phyloP scores from a whole-genome alignment of 257 asterid genomes.

The Verbena officinalis region DNA sequence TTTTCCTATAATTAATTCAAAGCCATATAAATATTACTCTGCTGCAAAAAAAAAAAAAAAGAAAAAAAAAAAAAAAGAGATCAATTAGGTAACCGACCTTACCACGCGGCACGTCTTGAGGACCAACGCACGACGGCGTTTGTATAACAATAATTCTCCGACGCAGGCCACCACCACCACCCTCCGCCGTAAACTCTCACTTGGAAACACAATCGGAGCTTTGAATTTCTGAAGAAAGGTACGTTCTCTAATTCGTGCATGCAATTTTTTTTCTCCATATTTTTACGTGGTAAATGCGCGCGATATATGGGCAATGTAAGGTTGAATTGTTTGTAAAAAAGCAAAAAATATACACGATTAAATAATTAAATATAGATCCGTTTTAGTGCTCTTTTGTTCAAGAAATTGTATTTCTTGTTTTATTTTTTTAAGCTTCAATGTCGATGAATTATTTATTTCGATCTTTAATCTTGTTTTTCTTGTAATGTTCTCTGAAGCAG shows the following conservation, averaged over 20 bases:
- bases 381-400: too few species aligned
- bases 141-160: constrained; percentile 1
- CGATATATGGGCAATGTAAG: not conserved
- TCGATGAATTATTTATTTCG: too few species aligned
- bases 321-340: not conserved
- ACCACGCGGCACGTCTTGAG: constrained; percentile 33
- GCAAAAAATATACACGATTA: not conserved
- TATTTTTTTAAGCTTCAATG: not conserved
- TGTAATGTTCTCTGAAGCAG: not conserved
- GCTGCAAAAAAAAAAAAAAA: not conserved
- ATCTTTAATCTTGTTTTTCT: not conserved
- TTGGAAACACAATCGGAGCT: constrained; percentile 5
- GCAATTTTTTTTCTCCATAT: constrained; percentile 6
- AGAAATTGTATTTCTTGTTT: not conserved
- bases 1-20: constrained; percentile 9
- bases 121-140: constrained; percentile 24
- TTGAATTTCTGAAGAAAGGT: constrained; percentile 38
- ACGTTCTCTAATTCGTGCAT: not conserved
- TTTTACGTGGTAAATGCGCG: not conserved
- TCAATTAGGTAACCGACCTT: constrained; percentile 33
- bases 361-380: too few species aligned
- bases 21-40: not conserved
- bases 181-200: constrained; percentile 22
- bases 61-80: not conserved
- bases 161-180: constrained; percentile 21